A percentile compares a stretch with the other conserved stretches of the same genome.
Evolutionary conservation across 306 rosid species (phyloP).

Genomic region (Myrica gale): DNA sequence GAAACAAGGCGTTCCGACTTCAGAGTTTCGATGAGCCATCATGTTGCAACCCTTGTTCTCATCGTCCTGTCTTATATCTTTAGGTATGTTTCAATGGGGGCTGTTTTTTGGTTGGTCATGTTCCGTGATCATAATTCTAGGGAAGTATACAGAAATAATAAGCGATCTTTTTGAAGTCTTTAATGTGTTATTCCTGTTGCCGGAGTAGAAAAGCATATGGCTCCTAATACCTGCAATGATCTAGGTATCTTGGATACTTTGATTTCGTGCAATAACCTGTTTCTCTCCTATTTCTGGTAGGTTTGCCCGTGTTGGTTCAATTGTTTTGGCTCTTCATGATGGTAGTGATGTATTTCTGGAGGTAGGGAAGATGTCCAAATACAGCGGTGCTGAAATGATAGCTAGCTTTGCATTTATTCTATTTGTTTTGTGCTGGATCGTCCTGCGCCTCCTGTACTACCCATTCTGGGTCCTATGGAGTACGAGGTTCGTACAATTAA

Average conservation of each 20-base stretch:
- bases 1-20: constrained; percentile 97
- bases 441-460: constrained; percentile 76
- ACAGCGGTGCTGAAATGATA: constrained; percentile 66
- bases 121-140: constrained; percentile 21
- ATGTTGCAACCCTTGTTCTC: constrained; percentile 77
- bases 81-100: constrained; percentile 50
- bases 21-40: constrained; percentile 91
- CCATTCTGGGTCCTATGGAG: constrained; percentile 96
- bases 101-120: constrained; percentile 28
- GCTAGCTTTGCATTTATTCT: constrained; percentile 83
- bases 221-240: not conserved
- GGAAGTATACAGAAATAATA: constrained; percentile 9
- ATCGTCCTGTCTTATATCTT: constrained; percentile 71
- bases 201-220: not conserved
- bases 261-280: constrained; percentile 4
- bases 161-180: constrained; percentile 17
- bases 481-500: constrained; percentile 64
- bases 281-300: constrained; percentile 46
- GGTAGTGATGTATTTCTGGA: constrained; percentile 89
- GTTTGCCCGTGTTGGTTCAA: constrained; percentile 86
- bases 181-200: constrained; percentile 8
- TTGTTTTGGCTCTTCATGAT: constrained; percentile 95
- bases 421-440: constrained; percentile 71
- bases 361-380: constrained; percentile 93
- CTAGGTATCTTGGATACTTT: not conserved